These are phyloP conservation scores for Cryphonectria japonica DNA, from an alignment of 2,329 filamentous ascomycete genomes.

Conservation along the genomic window DNA sequence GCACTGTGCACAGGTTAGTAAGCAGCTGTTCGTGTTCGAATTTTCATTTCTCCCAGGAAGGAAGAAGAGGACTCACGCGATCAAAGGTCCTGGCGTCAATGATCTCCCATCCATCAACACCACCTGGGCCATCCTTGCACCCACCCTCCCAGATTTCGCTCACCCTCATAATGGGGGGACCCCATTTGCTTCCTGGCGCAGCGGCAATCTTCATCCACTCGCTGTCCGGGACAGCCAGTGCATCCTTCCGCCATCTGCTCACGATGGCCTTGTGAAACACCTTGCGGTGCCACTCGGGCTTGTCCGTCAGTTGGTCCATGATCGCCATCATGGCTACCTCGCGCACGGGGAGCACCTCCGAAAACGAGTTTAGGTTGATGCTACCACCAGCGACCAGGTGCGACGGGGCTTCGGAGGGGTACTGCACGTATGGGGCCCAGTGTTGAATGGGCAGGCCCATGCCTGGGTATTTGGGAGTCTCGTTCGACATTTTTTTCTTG, in stretches of 20 bases:
- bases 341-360: conserved; percentile 29
- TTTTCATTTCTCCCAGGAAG: background rate
- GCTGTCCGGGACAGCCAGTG: conserved; percentile 34
- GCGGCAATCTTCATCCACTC: conserved; percentile 18
- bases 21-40: background rate
- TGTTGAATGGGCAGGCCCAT: conserved; percentile 14
- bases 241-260: conserved; percentile 40
- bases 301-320: conserved; percentile 28
- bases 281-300: conserved; percentile 40
- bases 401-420: background rate
- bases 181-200: conserved; percentile 13
- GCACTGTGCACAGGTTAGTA: conserved; percentile 8
- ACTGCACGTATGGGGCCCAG: background rate
- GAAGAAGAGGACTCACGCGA: conserved; percentile 4
- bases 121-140: background rate
- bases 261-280: conserved; percentile 41
- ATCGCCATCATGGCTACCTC: conserved; percentile 26
- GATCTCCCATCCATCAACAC: conserved; percentile 38
- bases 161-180: background rate
- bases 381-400: conserved; percentile 15
- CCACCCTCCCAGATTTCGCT: background rate
- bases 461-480: conserved; percentile 4
- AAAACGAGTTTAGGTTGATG: conserved; percentile 12
- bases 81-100: conserved; percentile 26
- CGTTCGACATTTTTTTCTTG: background rate